Conservation (phyloP, 2,329 filamentous ascomycete genomes). For the Fusarium pseudonygamai region DNA sequence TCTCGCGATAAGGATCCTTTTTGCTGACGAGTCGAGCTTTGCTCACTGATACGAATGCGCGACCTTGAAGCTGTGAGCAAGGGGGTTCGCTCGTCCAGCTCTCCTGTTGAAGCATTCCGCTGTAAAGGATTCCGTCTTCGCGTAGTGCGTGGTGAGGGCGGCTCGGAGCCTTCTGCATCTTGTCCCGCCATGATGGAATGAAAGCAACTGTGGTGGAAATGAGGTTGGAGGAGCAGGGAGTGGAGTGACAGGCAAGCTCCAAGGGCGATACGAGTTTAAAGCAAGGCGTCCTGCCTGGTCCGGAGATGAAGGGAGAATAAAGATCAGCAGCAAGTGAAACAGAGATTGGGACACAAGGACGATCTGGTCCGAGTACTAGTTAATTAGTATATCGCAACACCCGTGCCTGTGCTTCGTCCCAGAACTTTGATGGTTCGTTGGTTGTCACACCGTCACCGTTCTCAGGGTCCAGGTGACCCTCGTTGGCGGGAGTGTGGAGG, state of each 20-base stretch:
- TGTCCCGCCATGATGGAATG: conserved; percentile 45
- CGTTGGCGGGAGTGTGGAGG: conserved; percentile 20
- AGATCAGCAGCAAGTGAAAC: background rate
- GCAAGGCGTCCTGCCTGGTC: background rate
- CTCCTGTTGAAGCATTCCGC: conserved; percentile 43
- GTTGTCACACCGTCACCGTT: conserved; percentile 36
- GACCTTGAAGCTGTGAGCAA: conserved; percentile 54
- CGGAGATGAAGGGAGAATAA: background rate
- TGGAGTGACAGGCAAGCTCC: conserved; percentile 2
- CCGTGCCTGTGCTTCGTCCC: conserved; percentile 28
- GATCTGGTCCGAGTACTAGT: background rate
- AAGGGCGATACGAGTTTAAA: background rate
- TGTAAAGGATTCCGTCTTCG: conserved; percentile 43
- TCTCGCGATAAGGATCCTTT: conserved; percentile 48
- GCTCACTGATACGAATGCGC: conserved; percentile 52
- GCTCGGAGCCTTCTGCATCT: conserved; percentile 45
- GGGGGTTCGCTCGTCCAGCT: conserved; percentile 57
- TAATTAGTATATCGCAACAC: conserved; percentile 12
- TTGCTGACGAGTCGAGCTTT: conserved; percentile 41
- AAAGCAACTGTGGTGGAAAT: background rate
- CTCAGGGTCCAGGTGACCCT: conserved; percentile 38
- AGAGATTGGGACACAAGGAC: conserved; percentile 5
- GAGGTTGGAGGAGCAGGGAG: background rate
- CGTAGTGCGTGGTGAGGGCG: conserved; percentile 46
- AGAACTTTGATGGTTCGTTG: conserved; percentile 27